Percentiles rank a stretch among this genome's conserved stretches.
These are phyloP conservation scores for Heritiera littoralis DNA, from an alignment of 345 rosid species.

Conservation along the genomic window DNA sequence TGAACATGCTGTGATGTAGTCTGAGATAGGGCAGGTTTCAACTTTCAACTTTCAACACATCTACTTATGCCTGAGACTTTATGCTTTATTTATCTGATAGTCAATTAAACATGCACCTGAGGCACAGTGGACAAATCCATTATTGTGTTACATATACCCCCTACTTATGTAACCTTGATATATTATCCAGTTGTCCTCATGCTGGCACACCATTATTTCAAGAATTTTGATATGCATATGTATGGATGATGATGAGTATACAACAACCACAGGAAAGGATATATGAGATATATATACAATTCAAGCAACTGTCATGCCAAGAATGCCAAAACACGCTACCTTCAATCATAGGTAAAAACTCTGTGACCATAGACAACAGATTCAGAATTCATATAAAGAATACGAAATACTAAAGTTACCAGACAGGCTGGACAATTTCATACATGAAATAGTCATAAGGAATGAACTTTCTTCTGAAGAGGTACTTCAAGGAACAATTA, in stretches of 20 bases:
- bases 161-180: too few relatives aligned
- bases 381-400: not conserved
- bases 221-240: not conserved
- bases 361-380: not conserved
- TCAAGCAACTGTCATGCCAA: conserved; percentile 3
- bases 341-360: not conserved
- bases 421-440: not conserved
- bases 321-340: conserved; percentile 9
- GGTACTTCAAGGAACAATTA: not conserved
- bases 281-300: not conserved
- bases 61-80: not conserved
- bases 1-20: not conserved
- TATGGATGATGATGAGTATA: not conserved
- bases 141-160: not conserved
- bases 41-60: not conserved
- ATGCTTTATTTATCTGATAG: conserved; percentile 4
- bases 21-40: conserved; percentile 13
- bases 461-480: not conserved
- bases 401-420: not conserved
- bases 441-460: not conserved
- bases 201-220: not conserved
- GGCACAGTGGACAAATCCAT: not conserved
- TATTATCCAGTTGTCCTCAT: not conserved
- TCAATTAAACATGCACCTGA: not conserved
- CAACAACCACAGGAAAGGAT: not conserved